A percentile compares a stretch with the other conserved stretches of the same genome.
phyloP scores from a whole-genome alignment of 352 stramenopile species.

The Phytopythium mirpurense region DNA sequence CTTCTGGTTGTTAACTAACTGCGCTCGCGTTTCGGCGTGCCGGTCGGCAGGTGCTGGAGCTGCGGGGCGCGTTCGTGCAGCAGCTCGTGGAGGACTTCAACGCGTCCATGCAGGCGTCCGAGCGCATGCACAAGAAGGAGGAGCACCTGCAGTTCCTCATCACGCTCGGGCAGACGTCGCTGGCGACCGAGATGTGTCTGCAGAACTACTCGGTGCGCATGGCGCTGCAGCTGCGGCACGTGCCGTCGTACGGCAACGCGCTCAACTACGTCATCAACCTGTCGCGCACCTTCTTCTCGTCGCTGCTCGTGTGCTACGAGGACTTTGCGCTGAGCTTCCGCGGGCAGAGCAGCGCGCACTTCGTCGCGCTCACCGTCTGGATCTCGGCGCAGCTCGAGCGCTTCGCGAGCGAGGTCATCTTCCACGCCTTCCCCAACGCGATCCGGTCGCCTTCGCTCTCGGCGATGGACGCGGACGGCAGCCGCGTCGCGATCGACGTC shows the following conservation, averaged over 20 bases:
- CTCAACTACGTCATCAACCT: conserved; percentile 83
- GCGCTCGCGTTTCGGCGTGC: no score
- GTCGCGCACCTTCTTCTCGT: conserved; percentile 83
- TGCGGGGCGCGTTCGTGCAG: conserved; percentile 48
- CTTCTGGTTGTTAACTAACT: no score
- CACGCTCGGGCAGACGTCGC: conserved; percentile 51
- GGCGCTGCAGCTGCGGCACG: conserved; percentile 63
- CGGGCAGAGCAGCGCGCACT: conserved; percentile 66
- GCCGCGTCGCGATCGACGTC: conserved; percentile 52
- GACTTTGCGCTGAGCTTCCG: conserved; percentile 77
- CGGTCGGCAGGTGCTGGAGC: conserved; percentile 37
- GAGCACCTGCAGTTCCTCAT: conserved; percentile 74
- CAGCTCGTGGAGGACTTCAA: conserved; percentile 75
- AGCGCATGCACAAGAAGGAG: conserved; percentile 81
- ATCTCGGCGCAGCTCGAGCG: conserved; percentile 74
- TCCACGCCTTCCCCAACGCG: conserved; percentile 68
- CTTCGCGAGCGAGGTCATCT: conserved; percentile 67
- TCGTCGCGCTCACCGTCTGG: conserved; percentile 76
- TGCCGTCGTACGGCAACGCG: conserved; percentile 65
- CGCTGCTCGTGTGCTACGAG: conserved; percentile 76
- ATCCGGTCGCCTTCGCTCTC: conserved; percentile 6
- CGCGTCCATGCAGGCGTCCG: conserved; percentile 65
- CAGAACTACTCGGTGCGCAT: conserved; percentile 81
- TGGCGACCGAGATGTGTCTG: conserved; percentile 78
- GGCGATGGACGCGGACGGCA: conserved; percentile 2